A percentile compares a stretch with the other conserved stretches of the same genome.
Conservation (phyloP, 768 basidiomycete species). For the Saitozyma podzolica region DNA sequence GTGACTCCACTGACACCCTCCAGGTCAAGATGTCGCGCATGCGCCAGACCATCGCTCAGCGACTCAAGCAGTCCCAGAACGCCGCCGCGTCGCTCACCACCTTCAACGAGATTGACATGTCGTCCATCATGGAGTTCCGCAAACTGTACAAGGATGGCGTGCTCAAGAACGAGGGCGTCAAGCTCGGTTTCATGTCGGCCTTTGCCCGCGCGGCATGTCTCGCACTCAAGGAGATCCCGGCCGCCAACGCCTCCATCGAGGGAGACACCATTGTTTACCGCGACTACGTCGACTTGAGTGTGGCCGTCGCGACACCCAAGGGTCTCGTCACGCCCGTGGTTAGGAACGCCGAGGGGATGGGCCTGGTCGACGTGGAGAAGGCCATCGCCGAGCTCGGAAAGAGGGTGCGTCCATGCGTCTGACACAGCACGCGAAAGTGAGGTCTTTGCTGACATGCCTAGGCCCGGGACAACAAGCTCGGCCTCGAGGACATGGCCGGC, state of each 20-base stretch:
- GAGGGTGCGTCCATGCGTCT: slow-evolving; percentile 57
- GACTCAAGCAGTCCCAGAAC: slow-evolving; percentile 97
- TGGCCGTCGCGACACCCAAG: slow-evolving; percentile 96
- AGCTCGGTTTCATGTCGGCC: slow-evolving; percentile 97
- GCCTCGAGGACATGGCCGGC: slow-evolving; percentile 97
- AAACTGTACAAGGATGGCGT: slow-evolving; percentile 89
- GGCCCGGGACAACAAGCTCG: slow-evolving; percentile 88
- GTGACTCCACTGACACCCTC: slow-evolving; percentile 2
- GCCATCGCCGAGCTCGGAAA: slow-evolving; percentile 87
- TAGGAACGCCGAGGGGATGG: slow-evolving; percentile 82
- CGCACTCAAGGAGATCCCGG: slow-evolving; percentile 86
- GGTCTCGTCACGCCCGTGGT: slow-evolving; percentile 96
- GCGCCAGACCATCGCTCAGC: slow-evolving; percentile 94
- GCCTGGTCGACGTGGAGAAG: slow-evolving; percentile 85
- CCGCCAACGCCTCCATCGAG: slow-evolving; percentile 91
- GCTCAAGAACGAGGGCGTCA: slow-evolving; percentile 87
- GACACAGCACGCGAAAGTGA: neutral
- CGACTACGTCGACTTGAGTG: slow-evolving; percentile 73
- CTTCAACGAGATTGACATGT: slow-evolving; percentile 99
- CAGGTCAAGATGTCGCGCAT: slow-evolving; percentile 99
- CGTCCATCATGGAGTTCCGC: slow-evolving; percentile 87
- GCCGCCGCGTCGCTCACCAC: slow-evolving; percentile 94
- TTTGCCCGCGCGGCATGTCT: slow-evolving; percentile 84
- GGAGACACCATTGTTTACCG: slow-evolving; percentile 82
- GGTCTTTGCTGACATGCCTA: slow-evolving; percentile 15